Evolutionary conservation across 2,329 filamentous ascomycete genomes (phyloP), one percentile per base, ranked within the genome.

Genomic region (Pyricularia grisea): DNA sequence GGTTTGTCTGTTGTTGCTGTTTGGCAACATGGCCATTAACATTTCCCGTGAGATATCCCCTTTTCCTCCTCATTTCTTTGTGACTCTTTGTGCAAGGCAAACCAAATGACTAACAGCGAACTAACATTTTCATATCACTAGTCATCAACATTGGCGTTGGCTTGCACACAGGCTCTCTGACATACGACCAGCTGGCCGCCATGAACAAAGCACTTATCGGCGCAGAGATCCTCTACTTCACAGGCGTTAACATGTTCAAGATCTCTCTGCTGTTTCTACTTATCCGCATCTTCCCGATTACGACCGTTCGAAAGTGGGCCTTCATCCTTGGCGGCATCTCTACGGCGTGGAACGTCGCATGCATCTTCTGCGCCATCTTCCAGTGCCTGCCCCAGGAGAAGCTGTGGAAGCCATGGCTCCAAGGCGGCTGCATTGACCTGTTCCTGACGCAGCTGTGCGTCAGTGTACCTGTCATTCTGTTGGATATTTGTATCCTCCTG

Each of bases 381-480:
- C 81, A 81, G 73, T 83, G 81, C 72, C 74, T 71, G 2, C 81
- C 80, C 2, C 75, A 82, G 28, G 36, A 71, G 3, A 79, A 76
- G 67, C 75, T 77, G 0, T 82, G 78, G 76, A 69, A 77, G 30
- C 74, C 74, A 0, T 75, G 69, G n/a, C 69, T 78, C 7, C 72
- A 73, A 0, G 79, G 80, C 1, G 73, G 69, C 2, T 83, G 81
- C 71, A 80, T 82, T 71, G 72, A 81, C 69, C 73, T 79, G 5
- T 78, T 77, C 71, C 75, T 70, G 3, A 77, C 75, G 3, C 81
- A 83, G 67, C 78, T 83, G 67, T 80, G 78, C n/a, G 82, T 82
- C 72, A 78, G 77, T 7, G 75, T 82, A 0, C 80, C 80, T 6
- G 81, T 80, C 65, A 79, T 81, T 64, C 61, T 78, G 17, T 78